These are phyloP conservation scores for Boletellus ananiceps DNA, from an alignment of 768 basidiomycete species.

Conservation along the genomic window DNA sequence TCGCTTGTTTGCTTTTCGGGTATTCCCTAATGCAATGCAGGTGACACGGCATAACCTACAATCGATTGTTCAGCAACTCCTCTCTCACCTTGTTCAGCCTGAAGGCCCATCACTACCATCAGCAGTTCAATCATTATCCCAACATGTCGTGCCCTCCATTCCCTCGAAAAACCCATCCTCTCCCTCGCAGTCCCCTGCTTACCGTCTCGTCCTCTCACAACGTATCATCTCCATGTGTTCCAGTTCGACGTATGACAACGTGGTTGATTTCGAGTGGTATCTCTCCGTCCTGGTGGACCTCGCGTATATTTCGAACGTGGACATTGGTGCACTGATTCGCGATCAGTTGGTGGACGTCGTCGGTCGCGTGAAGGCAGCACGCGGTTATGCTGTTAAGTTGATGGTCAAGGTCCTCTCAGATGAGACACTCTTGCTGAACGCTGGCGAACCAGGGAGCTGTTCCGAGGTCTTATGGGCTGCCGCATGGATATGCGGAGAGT, in stretches of 20 bases:
- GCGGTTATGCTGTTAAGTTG: conserved; percentile 77
- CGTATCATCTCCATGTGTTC: conserved; percentile 86
- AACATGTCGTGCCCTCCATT: conserved; percentile 44
- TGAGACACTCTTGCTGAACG: conserved; percentile 64
- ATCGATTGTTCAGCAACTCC: conserved; percentile 83
- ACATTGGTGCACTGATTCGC: conserved; percentile 72
- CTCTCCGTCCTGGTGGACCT: conserved; percentile 91
- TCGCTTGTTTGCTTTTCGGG: background rate
- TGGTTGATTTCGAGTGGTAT: conserved; percentile 97
- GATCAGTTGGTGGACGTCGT: conserved; percentile 86
- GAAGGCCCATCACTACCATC: conserved; percentile 53
- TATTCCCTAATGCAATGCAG: conserved; percentile 36
- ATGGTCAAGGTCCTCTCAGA: conserved; percentile 82
- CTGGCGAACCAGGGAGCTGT: conserved; percentile 67
- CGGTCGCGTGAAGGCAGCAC: conserved; percentile 69
- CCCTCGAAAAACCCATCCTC: conserved; percentile 37
- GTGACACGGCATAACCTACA: conserved; percentile 81
- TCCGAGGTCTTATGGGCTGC: conserved; percentile 89
- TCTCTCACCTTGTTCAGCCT: conserved; percentile 74
- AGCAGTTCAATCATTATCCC: conserved; percentile 49
- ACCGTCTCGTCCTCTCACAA: conserved; percentile 78
- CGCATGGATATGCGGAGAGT: conserved; percentile 96
- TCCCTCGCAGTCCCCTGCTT: conserved; percentile 73
- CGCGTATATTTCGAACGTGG: conserved; percentile 78
- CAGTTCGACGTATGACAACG: conserved; percentile 76